These are phyloP conservation scores for Endocladia muricata DNA, from an alignment of 31 red algal genomes.

Conservation along the genomic window DNA sequence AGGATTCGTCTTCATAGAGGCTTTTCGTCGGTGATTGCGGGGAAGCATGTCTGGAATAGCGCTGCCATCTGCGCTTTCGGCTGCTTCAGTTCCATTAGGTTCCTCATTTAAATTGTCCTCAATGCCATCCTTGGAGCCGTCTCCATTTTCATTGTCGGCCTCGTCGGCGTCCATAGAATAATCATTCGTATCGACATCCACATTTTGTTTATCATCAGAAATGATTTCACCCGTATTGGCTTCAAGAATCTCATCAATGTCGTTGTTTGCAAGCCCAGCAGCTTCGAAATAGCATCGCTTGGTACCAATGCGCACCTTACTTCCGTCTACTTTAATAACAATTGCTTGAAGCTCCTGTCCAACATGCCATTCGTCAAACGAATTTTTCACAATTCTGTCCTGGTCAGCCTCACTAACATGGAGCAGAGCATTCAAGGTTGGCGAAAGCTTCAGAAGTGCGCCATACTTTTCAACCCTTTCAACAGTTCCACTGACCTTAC, in stretches of 20 bases:
- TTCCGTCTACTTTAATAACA: constrained; percentile 21
- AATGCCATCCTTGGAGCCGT: not conserved
- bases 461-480: constrained; percentile 47
- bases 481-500: constrained; percentile 29
- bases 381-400: constrained; percentile 45
- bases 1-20: not conserved
- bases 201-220: not conserved
- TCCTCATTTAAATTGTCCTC: not conserved
- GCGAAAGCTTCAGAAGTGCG: constrained; percentile 30
- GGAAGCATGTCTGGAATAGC: not conserved
- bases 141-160: not conserved
- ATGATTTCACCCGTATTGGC: constrained; percentile 23
- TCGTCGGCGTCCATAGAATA: not conserved
- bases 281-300: constrained; percentile 81
- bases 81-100: not conserved
- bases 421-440: constrained; percentile 22
- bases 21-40: not conserved
- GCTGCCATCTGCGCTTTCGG: not conserved
- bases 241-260: constrained; percentile 21
- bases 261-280: constrained; percentile 25
- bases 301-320: constrained; percentile 41
- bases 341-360: constrained; percentile 40
- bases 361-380: constrained; percentile 52
- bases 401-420: constrained; percentile 62
- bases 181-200: not conserved